Base-by-base conservation (phyloP, 805 yeast species). In the Sugiyamaella lignohabitans region DNA sequence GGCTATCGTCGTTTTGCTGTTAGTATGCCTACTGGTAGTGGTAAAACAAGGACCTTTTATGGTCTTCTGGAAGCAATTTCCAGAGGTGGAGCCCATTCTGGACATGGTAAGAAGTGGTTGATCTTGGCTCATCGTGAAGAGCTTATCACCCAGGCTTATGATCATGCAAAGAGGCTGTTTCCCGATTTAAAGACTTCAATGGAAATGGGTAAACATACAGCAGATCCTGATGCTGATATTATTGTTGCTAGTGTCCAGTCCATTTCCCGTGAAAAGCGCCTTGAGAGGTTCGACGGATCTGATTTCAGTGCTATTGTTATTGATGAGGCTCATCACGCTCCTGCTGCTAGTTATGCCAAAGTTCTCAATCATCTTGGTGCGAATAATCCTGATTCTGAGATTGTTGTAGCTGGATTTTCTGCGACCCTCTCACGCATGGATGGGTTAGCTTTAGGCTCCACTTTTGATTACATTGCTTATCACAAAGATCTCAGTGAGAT, bases 291-390 rank as follows among this genome's bases (percentile, higher is more conserved):
- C 56, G 63, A 76, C 46, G 82, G 89, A 0, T 42, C 46, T 2
- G 75, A 76, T n/a, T 82, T 74, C 66, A 83, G 86, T 59, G 70
- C 88, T 27, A 75, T 91, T 16, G 79, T 89, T 18, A 70, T 89
- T 2, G 98, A 89, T 64, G 98, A 89, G 61, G 94, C 96, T 36
- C 98, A 89, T 59, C 97, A 89, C 63, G 82, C 95, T 0, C 84
- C 85, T 1, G 87, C 96, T 0, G 59, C 62, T 14, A 72, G 88
- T 1, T 91, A 89, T 68, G 39, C 65, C 16, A 70, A 72, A 24
- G 71, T 88, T 1, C 60, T 87, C 44, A 61, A 69, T 2, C 71
- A 85, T 57, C 87, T 89, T 56, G 68, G 69, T 0, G 81, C 82
- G 5, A 52, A 58, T 29, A 56, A 59, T 1, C 53, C 66, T 0